Evolutionary conservation across 441 rosid genomes (phyloP), one percentile per base, ranked within the genome.

Genomic region (Arabidopsis lyrata): DNA sequence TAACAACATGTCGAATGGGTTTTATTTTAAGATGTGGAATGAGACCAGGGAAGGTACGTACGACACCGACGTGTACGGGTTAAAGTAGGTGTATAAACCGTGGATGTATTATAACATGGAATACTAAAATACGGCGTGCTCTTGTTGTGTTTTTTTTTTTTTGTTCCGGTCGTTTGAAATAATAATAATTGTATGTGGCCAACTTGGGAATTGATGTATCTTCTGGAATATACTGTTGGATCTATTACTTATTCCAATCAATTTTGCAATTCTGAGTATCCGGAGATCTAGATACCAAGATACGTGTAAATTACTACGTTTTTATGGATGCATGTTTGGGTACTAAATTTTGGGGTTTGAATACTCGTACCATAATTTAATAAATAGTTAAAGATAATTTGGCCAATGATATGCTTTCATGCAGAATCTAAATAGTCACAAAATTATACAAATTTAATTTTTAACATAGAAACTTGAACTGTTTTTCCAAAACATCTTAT

Each of bases 31-130:
- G 14, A 64, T 14, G 48, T 52, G 70, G 70, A 20, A 36, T 20
- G 70, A 14, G 22, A 50, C 38, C 1, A 32, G 31, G 31, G 15
- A 32, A 48, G 34, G 45, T 44, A 7, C 49, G 70, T 20, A 22
- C 34, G 35, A 66, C 3, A 12, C 35, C 47, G 48, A 50, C 35
- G 5, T 22, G 70, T 66, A 66, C 70, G 70, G 70, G 49, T 8
- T 38, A 22, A 22, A 14, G 68, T 12, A 10, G 16, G 68, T 64
- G 55, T 47, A 15, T 38, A 63, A 61, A 61, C 36, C 13, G 67
- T 44, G 67, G 53, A n/a, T n/a, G 52, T 41, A 24, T 59, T 24
- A 58, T 11, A 45, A 13, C 32, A 22, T 1, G 9, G 48, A 22
- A 9, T 13, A 27, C 5, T 27, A 7, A 27, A 62, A 42, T 29